Evolutionary conservation across 352 stramenopile genomes (phyloP).

Genomic region (Phytophthora kernoviae): DNA sequence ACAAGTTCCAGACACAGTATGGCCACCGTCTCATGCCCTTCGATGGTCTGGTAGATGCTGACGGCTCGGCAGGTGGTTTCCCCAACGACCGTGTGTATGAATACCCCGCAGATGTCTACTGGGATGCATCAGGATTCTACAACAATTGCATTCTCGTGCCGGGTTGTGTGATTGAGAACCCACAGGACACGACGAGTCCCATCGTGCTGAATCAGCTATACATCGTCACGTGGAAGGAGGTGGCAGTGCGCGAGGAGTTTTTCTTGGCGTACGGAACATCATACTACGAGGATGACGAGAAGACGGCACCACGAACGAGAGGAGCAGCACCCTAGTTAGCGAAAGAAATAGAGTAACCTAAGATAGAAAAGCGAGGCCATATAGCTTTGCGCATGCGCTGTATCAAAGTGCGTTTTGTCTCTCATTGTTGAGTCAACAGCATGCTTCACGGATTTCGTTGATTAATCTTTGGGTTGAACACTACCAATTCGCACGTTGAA

Average conservation of each 20-base stretch:
- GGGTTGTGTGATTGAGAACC: conserved; percentile 81
- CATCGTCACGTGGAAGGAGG: conserved; percentile 90
- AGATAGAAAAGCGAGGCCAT: conserved; percentile 27
- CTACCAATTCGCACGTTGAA: too few relatives aligned
- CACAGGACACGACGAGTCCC: conserved; percentile 72
- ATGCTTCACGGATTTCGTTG: too few relatives aligned
- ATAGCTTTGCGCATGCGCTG: not conserved
- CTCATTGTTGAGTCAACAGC: too few relatives aligned
- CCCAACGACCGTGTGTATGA: conserved; percentile 90
- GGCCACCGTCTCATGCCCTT: conserved; percentile 82
- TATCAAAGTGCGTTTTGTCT: not conserved
- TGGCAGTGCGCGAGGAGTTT: conserved; percentile 83
- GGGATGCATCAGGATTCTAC: conserved; percentile 88
- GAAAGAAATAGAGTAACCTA: conserved; percentile 45
- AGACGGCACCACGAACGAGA: conserved; percentile 45
- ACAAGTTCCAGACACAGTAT: conserved; percentile 90
- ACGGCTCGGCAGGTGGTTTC: conserved; percentile 83
- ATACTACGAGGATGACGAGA: conserved; percentile 88
- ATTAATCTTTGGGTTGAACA: too few relatives aligned
- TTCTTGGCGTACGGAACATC: conserved; percentile 89
- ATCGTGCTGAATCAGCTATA: conserved; percentile 88
- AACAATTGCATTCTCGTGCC: conserved; percentile 92
- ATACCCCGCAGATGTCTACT: conserved; percentile 85
- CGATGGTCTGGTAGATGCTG: conserved; percentile 83
- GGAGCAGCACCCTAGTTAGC: conserved; percentile 41